A percentile compares a stretch with the other conserved stretches of the same genome.
phyloP scores from a whole-genome alignment of 1,284 basidiomycete species.

The Ustilago tritici region DNA sequence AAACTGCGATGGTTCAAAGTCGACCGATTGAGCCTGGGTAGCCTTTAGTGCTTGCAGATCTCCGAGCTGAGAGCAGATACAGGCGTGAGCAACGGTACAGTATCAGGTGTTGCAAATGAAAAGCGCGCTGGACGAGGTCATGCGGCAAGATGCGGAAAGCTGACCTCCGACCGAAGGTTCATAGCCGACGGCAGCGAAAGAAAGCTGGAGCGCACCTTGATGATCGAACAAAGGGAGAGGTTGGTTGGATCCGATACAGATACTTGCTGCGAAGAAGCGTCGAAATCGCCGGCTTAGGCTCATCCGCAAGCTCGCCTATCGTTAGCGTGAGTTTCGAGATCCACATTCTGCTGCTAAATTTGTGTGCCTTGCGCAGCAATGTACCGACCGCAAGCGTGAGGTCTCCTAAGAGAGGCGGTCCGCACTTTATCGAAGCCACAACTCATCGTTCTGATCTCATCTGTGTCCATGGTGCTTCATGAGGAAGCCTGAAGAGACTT shows the following conservation, averaged over 20 bases:
- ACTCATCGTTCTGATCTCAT: not conserved
- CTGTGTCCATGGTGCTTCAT: too few relatives aligned
- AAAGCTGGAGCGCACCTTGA: not conserved
- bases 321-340: conserved; percentile 14
- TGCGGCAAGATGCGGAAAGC: not conserved
- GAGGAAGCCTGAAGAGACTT: too few relatives aligned
- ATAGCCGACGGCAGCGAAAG: not conserved
- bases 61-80: not conserved
- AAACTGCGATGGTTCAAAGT: not conserved
- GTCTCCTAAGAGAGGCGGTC: not conserved
- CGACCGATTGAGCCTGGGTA: not conserved
- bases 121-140: not conserved
- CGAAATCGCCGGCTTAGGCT: conserved; percentile 10
- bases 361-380: not conserved
- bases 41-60: not conserved
- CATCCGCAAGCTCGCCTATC: conserved; percentile 12
- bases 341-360: not conserved
- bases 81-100: not conserved
- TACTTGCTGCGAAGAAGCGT: not conserved
- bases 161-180: conserved; percentile 5
- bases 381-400: not conserved
- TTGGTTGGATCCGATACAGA: not conserved
- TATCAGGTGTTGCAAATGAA: not conserved
- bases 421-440: not conserved
- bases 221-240: not conserved